Conservation (phyloP, 139 green algal genomes). For the Asterochloris sp. region DNA sequence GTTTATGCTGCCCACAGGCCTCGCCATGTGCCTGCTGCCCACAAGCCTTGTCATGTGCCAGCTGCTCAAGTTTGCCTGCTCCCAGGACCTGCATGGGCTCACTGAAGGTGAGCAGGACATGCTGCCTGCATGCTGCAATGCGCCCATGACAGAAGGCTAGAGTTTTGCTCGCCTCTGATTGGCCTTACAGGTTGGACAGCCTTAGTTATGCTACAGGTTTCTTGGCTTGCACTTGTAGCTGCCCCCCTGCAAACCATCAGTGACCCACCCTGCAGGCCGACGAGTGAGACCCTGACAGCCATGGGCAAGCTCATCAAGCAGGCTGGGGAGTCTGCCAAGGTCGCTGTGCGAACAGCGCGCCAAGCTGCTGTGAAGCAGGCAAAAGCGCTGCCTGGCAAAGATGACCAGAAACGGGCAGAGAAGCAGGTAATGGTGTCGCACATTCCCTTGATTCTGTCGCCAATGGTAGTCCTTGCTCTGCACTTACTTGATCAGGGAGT, state of each 20-base stretch:
- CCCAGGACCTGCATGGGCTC: no score
- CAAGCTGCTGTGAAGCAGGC: slow-evolving; percentile 43
- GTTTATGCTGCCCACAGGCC: no score
- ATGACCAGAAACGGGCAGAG: slow-evolving; percentile 16
- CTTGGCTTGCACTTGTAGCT: not conserved
- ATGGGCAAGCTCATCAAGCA: slow-evolving; percentile 62
- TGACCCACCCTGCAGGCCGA: slow-evolving; percentile 24
- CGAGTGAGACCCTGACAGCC: slow-evolving; percentile 34
- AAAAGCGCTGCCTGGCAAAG: slow-evolving; percentile 23
- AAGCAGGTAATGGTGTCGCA: slow-evolving; percentile 13
- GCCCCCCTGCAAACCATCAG: no score
- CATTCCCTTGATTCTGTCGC: not conserved
- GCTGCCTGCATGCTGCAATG: no score
- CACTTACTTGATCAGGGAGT: not conserved
- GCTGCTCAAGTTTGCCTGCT: no score
- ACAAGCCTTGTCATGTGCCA: not conserved
- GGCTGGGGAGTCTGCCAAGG: slow-evolving; percentile 62
- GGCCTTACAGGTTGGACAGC: not conserved
- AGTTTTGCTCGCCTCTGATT: no score
- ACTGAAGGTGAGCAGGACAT: no score
- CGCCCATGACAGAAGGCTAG: no score
- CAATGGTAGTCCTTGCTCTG: not conserved
- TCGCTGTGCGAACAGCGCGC: slow-evolving; percentile 53
- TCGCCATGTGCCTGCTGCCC: not conserved
- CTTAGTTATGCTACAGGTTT: not conserved